Percentiles rank a stretch among this genome's conserved stretches.
Conservation (phyloP, 225 moss, liverwort and hornwort genomes). For the Marchantia paleacea region DNA sequence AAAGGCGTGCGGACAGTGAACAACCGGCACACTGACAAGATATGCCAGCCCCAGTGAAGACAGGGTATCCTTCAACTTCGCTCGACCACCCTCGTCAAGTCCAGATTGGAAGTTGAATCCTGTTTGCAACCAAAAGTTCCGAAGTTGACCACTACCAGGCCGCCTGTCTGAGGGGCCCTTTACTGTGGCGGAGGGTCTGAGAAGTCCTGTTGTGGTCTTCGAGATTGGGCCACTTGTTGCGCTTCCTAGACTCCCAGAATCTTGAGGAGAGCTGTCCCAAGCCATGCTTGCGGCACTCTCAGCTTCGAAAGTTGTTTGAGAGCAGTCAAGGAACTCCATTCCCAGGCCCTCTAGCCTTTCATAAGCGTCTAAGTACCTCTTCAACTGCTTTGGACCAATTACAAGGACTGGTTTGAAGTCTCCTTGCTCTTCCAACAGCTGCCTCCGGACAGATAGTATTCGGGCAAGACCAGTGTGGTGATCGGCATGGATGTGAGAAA, state of each 20-base stretch:
- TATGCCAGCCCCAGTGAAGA: conserved; percentile 56
- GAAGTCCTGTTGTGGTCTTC: background rate
- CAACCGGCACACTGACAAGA: conserved; percentile 83
- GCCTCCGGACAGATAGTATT: conserved; percentile 73
- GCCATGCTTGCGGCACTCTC: conserved; percentile 53
- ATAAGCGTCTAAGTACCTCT: conserved; percentile 91
- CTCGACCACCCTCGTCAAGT: conserved; percentile 73
- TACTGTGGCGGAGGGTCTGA: conserved; percentile 3
- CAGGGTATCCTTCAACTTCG: conserved; percentile 55
- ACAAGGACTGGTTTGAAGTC: conserved; percentile 60
- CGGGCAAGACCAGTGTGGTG: conserved; percentile 94
- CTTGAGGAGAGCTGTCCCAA: conserved; percentile 34
- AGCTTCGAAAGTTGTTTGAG: conserved; percentile 80
- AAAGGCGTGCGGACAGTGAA: conserved; percentile 93
- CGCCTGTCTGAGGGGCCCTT: conserved; percentile 6
- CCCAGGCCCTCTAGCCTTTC: conserved; percentile 83
- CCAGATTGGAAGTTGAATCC: conserved; percentile 76
- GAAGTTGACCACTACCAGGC: conserved; percentile 47
- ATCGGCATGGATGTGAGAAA: conserved; percentile 99
- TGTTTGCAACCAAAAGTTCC: conserved; percentile 80
- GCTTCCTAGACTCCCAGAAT: background rate
- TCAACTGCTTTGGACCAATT: conserved; percentile 90
- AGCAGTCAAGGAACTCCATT: conserved; percentile 91
- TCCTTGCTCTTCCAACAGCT: conserved; percentile 57
- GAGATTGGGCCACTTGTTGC: too few relatives aligned